phyloP scores from a whole-genome alignment of 2,329 filamentous ascomycete genomes.

The Canariomyces notabilis region DNA sequence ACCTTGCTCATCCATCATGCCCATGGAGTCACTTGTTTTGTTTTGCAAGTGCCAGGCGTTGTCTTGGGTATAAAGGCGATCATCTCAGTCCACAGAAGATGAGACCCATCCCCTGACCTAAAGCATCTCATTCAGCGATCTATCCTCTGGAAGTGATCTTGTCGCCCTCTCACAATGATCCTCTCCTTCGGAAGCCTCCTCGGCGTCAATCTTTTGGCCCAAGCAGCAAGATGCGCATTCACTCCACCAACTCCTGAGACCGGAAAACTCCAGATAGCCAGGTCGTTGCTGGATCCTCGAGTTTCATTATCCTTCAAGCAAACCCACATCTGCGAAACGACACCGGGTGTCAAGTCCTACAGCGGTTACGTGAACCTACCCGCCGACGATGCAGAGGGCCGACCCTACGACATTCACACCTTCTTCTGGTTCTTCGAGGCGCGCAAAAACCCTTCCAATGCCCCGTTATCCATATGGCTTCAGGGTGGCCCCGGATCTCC shows the following conservation, averaged over 20 bases:
- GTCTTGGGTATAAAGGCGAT: too few species aligned
- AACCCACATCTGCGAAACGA: slow-evolving; percentile 21
- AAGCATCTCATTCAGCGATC: not conserved
- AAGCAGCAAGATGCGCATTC: not conserved
- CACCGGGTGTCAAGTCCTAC: slow-evolving; percentile 19
- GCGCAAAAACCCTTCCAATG: slow-evolving; percentile 15
- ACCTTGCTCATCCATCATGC: too few species aligned
- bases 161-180: not conserved
- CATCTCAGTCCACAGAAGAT: too few species aligned
- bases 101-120: too few species aligned
- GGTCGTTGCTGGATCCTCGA: not conserved
- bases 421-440: slow-evolving; percentile 25
- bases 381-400: slow-evolving; percentile 7
- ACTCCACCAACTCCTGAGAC: not conserved
- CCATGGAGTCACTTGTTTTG: too few species aligned
- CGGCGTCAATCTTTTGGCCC: not conserved
- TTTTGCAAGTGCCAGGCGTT: too few species aligned
- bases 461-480: slow-evolving; percentile 22
- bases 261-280: not conserved
- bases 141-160: not conserved
- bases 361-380: slow-evolving; percentile 22
- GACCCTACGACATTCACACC: slow-evolving; percentile 14
- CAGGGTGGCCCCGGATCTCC: slow-evolving; percentile 23
- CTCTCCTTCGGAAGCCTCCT: not conserved
- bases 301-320: slow-evolving; percentile 13